phyloP scores from a whole-genome alignment of 257 asterid genomes.

The Rubia yunnanensis region DNA sequence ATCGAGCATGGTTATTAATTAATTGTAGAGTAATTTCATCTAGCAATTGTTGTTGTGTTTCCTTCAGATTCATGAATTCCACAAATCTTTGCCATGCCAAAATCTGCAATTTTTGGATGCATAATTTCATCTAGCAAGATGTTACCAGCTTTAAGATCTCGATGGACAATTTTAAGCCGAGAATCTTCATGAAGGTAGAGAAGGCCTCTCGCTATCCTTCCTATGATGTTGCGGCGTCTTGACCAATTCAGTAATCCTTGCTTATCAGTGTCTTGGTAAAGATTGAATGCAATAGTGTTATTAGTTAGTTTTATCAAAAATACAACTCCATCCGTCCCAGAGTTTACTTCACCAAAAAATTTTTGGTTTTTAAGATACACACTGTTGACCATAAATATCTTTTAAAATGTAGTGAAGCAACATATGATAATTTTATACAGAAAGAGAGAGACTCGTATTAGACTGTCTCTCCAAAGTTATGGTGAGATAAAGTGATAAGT shows the following conservation, averaged over 20 bases:
- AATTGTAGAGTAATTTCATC: too few relatives aligned
- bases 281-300: too few relatives aligned
- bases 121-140: constrained; percentile 16
- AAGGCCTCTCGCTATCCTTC: constrained; percentile 14
- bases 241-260: constrained; percentile 7
- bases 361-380: too few relatives aligned
- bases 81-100: constrained; percentile 23
- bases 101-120: constrained; percentile 25
- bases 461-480: too few relatives aligned
- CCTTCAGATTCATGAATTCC: constrained; percentile 14
- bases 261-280: constrained; percentile 6
- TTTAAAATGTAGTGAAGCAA: too few relatives aligned
- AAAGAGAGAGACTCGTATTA: too few relatives aligned
- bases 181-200: constrained; percentile 26
- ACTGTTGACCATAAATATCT: too few relatives aligned
- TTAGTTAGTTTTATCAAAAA: too few relatives aligned
- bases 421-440: too few relatives aligned
- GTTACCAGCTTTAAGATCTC: constrained; percentile 25
- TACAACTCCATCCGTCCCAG: too few relatives aligned
- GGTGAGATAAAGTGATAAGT: too few relatives aligned
- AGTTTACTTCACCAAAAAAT: too few relatives aligned
- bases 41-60: constrained; percentile 13
- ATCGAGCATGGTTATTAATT: background rate
- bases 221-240: constrained; percentile 17
- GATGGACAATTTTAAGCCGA: constrained; percentile 14